Evolutionary conservation across 768 basidiomycete genomes (phyloP).

Genomic region (Boletales sp.): DNA sequence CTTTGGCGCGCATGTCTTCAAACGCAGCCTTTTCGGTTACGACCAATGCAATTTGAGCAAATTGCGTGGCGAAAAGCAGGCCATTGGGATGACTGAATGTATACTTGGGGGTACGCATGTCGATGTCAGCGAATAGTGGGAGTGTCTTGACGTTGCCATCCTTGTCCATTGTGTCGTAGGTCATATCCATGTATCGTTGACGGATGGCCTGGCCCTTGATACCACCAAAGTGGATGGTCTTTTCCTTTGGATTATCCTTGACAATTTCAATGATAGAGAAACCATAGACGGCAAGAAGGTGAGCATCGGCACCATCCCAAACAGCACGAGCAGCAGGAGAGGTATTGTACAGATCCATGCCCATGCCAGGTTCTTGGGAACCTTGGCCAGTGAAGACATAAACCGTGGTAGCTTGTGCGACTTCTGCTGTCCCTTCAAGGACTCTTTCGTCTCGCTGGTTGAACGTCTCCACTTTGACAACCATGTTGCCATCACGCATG

Average conservation of each 20-base stretch:
- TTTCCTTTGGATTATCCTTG: conserved; percentile 96
- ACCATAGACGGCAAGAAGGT: conserved; percentile 91
- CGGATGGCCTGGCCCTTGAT: conserved; percentile 98
- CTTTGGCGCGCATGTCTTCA: conserved; percentile 96
- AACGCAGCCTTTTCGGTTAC: conserved; percentile 98
- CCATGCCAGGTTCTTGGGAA: conserved; percentile 98
- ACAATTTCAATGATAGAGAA: conserved; percentile 99
- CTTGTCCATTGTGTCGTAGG: conserved; percentile 95
- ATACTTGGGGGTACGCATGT: conserved; percentile 90
- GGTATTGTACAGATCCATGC: conserved; percentile 94
- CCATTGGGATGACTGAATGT: conserved; percentile 98
- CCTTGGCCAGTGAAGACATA: conserved; percentile 99
- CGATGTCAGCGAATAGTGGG: conserved; percentile 94
- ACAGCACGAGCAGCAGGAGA: conserved; percentile 94
- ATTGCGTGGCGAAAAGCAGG: conserved; percentile 95
- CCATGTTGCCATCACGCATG: conserved; percentile 92
- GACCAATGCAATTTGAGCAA: conserved; percentile 97
- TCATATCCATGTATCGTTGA: conserved; percentile 99
- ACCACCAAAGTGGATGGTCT: conserved; percentile 98
- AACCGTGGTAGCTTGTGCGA: conserved; percentile 86
- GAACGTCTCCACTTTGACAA: conserved; percentile 82
- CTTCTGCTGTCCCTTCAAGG: conserved; percentile 87
- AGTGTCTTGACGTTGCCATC: conserved; percentile 95
- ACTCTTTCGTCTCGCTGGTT: conserved; percentile 90
- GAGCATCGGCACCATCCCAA: conserved; percentile 95